A percentile compares a stretch with the other conserved stretches of the same genome.
phyloP scores from a whole-genome alignment of 2,329 filamentous ascomycete genomes.

The Exophiala aquamarina region DNA sequence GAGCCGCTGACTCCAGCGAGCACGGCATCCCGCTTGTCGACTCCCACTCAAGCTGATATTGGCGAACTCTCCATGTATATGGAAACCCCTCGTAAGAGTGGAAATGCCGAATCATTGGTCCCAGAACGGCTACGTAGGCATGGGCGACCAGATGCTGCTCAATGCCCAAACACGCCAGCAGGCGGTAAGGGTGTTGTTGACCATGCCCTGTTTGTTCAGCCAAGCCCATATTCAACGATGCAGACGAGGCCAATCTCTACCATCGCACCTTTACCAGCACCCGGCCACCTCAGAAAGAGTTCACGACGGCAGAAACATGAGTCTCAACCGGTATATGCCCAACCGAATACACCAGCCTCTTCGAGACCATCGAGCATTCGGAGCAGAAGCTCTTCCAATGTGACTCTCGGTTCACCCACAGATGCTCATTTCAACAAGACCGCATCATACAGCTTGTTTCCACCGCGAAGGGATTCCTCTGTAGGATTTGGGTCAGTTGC shows the following conservation, averaged over 20 bases:
- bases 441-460: slow-evolving; percentile 24
- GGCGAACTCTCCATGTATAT: slow-evolving; percentile 15
- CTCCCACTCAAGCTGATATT: slow-evolving; percentile 13
- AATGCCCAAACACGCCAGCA: no score
- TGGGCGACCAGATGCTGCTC: no score
- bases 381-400: slow-evolving; percentile 13
- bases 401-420: slow-evolving; percentile 8
- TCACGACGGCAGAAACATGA: slow-evolving; percentile 22
- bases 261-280: slow-evolving; percentile 21
- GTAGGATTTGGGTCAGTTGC: neutral
- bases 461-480: slow-evolving; percentile 8
- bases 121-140: slow-evolving; percentile 1
- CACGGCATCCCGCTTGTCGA: slow-evolving; percentile 9
- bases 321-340: neutral
- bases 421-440: slow-evolving; percentile 6
- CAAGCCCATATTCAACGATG: slow-evolving; percentile 1
- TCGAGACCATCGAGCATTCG: slow-evolving; percentile 14
- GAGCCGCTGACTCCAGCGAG: neutral
- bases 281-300: slow-evolving; percentile 20
- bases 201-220: slow-evolving; percentile 9
- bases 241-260: slow-evolving; percentile 18
- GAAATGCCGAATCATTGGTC: neutral
- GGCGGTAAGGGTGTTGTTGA: slow-evolving; percentile 1
- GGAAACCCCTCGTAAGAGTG: slow-evolving; percentile 7
- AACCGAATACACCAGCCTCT: slow-evolving; percentile 13